A percentile compares a stretch with the other conserved stretches of the same genome.
Evolutionary conservation across 164 flowering plant genomes (phyloP).

Genomic region (Umbilicus rupestris): DNA sequence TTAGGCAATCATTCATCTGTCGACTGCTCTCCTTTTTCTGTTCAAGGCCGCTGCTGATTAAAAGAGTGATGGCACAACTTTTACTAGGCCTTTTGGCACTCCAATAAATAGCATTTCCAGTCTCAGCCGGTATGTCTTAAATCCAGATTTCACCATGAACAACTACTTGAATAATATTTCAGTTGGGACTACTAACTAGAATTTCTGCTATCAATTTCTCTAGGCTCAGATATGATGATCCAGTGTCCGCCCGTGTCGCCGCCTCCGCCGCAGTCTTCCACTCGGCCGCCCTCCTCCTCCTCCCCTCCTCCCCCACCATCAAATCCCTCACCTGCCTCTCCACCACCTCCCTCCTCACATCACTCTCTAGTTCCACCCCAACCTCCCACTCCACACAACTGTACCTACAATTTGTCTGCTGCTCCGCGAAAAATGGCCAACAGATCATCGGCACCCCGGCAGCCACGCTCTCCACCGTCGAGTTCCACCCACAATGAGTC

Average conservation of each 20-base stretch:
- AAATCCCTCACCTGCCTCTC: neutral
- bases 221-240: neutral
- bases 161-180: too few species aligned
- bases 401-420: neutral
- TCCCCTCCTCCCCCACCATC: neutral
- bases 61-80: neutral
- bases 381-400: neutral
- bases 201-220: neutral
- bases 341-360: conserved; percentile 3
- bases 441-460: neutral
- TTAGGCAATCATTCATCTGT: neutral
- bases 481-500: neutral
- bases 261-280: neutral
- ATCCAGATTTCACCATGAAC: too few species aligned
- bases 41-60: conserved; percentile 2
- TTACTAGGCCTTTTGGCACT: neutral
- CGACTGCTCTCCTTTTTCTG: conserved; percentile 5
- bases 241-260: neutral
- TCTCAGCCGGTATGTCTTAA: too few species aligned
- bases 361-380: neutral
- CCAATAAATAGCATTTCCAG: neutral
- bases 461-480: neutral
- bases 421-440: neutral
- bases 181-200: neutral
- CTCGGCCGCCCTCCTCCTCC: neutral